Conservation (phyloP, 2,329 filamentous ascomycete species). For the Amylocarpus encephaloides region DNA sequence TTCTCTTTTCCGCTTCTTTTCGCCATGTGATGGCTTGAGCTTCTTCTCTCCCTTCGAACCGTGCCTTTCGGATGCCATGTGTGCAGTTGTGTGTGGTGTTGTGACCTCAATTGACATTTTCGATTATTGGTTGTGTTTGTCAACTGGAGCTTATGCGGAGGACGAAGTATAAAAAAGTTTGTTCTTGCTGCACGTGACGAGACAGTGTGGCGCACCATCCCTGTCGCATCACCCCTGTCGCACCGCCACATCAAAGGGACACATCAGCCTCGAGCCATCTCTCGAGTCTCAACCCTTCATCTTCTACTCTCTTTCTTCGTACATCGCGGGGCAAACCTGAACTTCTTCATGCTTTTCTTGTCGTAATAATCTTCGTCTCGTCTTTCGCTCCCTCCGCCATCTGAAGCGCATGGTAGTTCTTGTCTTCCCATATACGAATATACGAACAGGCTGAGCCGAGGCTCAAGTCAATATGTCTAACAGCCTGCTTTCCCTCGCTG, state of each 20-base stretch:
- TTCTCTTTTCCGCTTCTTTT: slow-evolving; percentile 38
- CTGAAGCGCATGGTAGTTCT: neutral
- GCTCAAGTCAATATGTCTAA: slow-evolving; percentile 18
- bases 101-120: slow-evolving; percentile 26
- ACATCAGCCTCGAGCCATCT: slow-evolving; percentile 6
- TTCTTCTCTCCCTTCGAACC: slow-evolving; percentile 30
- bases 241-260: slow-evolving; percentile 13
- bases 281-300: neutral
- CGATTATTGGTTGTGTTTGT: slow-evolving; percentile 2
- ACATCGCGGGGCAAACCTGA: slow-evolving; percentile 5
- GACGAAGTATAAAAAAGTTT: too few relatives aligned
- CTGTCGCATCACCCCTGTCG: slow-evolving; percentile 24
- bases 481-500: slow-evolving; percentile 46
- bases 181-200: slow-evolving; percentile 13
- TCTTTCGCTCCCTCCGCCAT: neutral
- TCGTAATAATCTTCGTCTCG: too few relatives aligned
- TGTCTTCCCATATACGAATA: neutral
- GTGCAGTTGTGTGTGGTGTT: neutral
- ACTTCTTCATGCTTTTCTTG: neutral
- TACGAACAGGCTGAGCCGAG: neutral
- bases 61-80: slow-evolving; percentile 23
- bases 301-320: too few relatives aligned
- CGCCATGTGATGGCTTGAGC: slow-evolving; percentile 34
- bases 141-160: too few relatives aligned
- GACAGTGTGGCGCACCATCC: slow-evolving; percentile 2